A percentile compares a stretch with the other conserved stretches of the same genome.
Evolutionary conservation across 129 eudicot species (phyloP).

Genomic region (Saussurea involucrata): DNA sequence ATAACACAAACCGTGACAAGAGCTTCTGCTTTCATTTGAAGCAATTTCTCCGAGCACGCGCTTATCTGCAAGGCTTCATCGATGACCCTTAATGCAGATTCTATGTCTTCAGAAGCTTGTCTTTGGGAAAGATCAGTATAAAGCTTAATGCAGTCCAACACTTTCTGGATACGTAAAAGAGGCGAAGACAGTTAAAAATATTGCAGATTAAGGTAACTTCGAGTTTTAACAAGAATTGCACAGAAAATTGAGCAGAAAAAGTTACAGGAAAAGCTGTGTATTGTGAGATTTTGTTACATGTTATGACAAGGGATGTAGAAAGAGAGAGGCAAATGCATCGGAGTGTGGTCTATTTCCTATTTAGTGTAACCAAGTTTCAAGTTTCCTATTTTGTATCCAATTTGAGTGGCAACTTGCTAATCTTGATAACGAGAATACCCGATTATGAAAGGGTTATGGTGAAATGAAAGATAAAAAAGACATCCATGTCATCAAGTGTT

Average conservation of each 20-base stretch:
- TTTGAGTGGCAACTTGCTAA: neutral
- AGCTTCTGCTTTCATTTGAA: conserved; percentile 71
- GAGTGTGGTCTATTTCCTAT: neutral
- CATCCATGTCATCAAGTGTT: neutral
- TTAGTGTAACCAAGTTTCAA: neutral
- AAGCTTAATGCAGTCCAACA: conserved; percentile 53
- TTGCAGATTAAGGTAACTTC: neutral
- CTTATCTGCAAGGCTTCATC: conserved; percentile 77
- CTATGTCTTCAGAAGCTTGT: conserved; percentile 45
- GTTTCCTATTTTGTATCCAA: neutral
- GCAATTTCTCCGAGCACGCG: conserved; percentile 61
- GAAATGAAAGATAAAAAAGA: neutral
- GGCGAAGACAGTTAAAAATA: neutral
- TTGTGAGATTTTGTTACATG: neutral
- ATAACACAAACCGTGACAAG: conserved; percentile 72
- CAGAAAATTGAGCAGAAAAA: neutral
- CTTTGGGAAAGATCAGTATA: conserved; percentile 46
- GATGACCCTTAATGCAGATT: conserved; percentile 48
- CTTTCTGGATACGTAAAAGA: conserved; percentile 50
- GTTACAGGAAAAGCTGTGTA: neutral
- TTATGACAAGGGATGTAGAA: neutral
- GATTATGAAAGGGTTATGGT: neutral
- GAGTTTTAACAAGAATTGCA: neutral
- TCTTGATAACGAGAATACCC: neutral
- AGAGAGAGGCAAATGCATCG: neutral